These are phyloP conservation scores for Verticillium nubilum DNA, from an alignment of 2,329 filamentous ascomycete genomes.

Conservation along the genomic window DNA sequence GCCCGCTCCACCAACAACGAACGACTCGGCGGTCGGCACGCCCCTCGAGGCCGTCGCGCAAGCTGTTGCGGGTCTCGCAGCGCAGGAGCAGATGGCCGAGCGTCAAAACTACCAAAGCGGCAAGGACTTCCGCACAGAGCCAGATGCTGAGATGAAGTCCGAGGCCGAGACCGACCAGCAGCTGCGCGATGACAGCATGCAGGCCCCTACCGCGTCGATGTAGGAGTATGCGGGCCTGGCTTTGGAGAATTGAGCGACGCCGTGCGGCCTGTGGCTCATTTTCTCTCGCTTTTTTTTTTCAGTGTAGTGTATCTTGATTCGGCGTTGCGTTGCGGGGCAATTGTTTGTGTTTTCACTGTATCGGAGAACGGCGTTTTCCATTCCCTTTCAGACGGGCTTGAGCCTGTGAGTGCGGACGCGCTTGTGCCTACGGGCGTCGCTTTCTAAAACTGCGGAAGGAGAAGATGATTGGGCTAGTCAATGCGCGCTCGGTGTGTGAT, in stretches of 20 bases:
- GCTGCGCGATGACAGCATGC: constrained; percentile 34
- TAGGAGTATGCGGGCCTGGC: constrained; percentile 11
- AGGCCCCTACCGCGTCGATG: constrained; percentile 24
- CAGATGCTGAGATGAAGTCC: constrained; percentile 32
- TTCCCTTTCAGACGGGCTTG: neutral
- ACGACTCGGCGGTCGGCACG: constrained; percentile 21
- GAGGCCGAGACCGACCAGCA: constrained; percentile 52
- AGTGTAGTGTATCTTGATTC: neutral
- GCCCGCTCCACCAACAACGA: constrained; percentile 4
- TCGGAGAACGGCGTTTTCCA: neutral
- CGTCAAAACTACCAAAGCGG: constrained; percentile 25
- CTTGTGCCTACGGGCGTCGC: neutral
- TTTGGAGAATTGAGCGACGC: neutral
- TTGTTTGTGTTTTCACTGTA: neutral
- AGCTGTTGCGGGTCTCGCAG: constrained; percentile 37
- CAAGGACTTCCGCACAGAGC: constrained; percentile 31
- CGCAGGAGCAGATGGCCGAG: constrained; percentile 33
- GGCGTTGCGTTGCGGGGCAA: neutral
- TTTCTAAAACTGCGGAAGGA: neutral
- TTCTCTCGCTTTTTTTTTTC: neutral
- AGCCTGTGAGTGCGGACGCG: neutral
- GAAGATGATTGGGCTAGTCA: neutral
- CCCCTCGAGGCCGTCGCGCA: constrained; percentile 46
- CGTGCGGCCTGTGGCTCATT: neutral
- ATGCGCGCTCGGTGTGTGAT: neutral